phyloP scores from a whole-genome alignment of 768 basidiomycete genomes.

The Leccinum arenicola region DNA sequence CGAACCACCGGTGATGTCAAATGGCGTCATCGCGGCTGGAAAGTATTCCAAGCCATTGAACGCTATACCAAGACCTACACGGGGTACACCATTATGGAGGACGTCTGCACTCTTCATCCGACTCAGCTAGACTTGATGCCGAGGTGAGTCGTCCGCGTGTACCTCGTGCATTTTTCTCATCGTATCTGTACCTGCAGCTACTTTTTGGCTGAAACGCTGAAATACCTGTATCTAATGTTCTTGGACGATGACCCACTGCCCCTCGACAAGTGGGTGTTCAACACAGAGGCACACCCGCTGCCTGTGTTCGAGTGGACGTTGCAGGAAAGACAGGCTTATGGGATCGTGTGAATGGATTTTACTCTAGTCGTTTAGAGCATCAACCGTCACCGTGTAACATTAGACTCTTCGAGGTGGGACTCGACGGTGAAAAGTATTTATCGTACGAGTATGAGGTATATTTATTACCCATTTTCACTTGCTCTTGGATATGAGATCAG shows the following conservation, averaged over 20 bases:
- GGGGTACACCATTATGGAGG: constrained; percentile 58
- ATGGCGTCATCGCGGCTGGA: constrained; percentile 74
- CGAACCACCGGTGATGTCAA: constrained; percentile 59
- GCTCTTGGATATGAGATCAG: too few species aligned
- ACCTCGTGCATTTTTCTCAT: neutral
- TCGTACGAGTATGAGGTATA: neutral
- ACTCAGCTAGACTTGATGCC: constrained; percentile 58
- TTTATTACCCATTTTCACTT: too few species aligned
- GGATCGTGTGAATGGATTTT: neutral
- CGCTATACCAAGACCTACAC: constrained; percentile 49
- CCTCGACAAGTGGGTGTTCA: neutral
- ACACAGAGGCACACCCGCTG: neutral
- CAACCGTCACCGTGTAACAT: neutral
- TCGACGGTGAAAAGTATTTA: neutral
- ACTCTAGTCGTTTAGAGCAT: neutral
- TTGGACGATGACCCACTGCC: neutral
- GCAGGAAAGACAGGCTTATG: neutral
- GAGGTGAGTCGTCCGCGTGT: constrained; percentile 44
- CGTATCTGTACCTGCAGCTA: neutral
- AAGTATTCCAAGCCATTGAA: constrained; percentile 65
- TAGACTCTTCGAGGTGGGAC: neutral
- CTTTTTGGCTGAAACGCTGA: neutral
- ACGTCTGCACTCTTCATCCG: constrained; percentile 42
- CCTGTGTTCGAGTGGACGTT: neutral
- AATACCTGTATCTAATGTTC: neutral